A percentile compares a stretch with the other conserved stretches of the same genome.
These are phyloP conservation scores for Fusarium paranaense DNA, from an alignment of 2,329 filamentous ascomycete genomes.

Conservation along the genomic window DNA sequence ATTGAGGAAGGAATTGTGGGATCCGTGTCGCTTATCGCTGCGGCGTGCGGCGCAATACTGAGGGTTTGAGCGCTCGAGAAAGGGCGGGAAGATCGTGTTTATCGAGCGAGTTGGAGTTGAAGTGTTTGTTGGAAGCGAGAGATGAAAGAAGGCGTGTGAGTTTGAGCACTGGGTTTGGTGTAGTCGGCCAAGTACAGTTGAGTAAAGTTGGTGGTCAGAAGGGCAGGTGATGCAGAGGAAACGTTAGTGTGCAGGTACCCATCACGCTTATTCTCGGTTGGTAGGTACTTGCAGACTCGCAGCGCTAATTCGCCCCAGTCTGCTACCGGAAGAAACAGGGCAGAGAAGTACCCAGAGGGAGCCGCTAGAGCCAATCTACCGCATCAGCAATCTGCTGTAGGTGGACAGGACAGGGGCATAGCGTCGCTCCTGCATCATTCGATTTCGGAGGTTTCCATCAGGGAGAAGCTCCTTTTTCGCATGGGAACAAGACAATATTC, in stretches of 20 bases:
- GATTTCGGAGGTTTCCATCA: slow-evolving; percentile 45
- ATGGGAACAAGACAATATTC: neutral
- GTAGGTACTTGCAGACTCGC: slow-evolving; percentile 7
- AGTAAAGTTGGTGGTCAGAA: slow-evolving; percentile 32
- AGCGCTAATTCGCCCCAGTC: slow-evolving; percentile 19
- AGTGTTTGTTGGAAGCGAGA: slow-evolving; percentile 8
- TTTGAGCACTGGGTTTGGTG: slow-evolving; percentile 29
- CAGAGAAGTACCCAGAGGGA: slow-evolving; percentile 30
- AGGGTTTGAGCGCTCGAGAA: slow-evolving; percentile 12
- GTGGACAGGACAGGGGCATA: neutral
- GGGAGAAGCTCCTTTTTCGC: slow-evolving; percentile 19
- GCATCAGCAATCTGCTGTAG: neutral
- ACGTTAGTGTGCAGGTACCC: slow-evolving; percentile 39
- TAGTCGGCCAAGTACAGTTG: slow-evolving; percentile 33
- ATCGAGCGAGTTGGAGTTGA: slow-evolving; percentile 19
- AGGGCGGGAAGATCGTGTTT: neutral
- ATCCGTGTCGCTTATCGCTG: slow-evolving; percentile 27
- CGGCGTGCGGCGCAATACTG: slow-evolving; percentile 16
- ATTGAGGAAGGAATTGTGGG: slow-evolving; percentile 44
- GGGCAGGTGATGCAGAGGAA: slow-evolving; percentile 46
- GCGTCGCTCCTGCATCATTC: slow-evolving; percentile 33
- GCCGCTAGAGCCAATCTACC: slow-evolving; percentile 13
- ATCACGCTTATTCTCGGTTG: neutral
- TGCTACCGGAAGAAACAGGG: slow-evolving; percentile 41
- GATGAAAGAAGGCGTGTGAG: slow-evolving; percentile 31